Evolutionary conservation across 768 basidiomycete species (phyloP), one percentile per base, ranked within the genome.

Genomic region (Porphyrellus cyaneotinctus): DNA sequence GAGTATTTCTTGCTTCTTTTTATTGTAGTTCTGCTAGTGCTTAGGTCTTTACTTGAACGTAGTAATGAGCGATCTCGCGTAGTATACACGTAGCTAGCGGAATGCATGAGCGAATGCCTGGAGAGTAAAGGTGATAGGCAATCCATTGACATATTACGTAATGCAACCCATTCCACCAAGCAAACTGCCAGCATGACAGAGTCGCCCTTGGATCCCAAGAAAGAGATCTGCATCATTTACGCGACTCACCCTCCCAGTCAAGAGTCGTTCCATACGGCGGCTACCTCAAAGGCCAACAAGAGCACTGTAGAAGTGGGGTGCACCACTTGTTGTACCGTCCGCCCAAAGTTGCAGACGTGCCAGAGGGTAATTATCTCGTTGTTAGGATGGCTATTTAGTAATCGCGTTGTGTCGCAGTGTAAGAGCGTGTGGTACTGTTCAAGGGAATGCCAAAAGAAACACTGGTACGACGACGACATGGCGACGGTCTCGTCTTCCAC

Each of bases 401-500:
- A 18, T n/a, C n/a, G 9, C 13, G 6, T 14, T 22, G n/a, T 43
- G 32, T 33, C 3, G 5, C 22, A 61, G 59, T 61, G 60, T 39
- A 61, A 61, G 17, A 52, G 60, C 10, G 55, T 58, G 28, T 58
- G 60, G 60, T 61, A 57, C 47, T 61, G 60, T 41, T 61, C 60
- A 17, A 58, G 54, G 38, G 60, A 58, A 30, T 61, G 60, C 18
- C 60, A 61, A 49, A 61, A 17, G 35, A 58, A 53, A 33, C 49
- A 61, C 44, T 61, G 60, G 60, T 61, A 44, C 11, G 56, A 4
- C n/a, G n/a, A n/a, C 11, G 6, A 1, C n/a, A n/a, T n/a, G n/a
- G n/a, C n/a, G n/a, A 20, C 12, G 6, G 2, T 4, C n/a, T 31
- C 18, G 0, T 20, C 22, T 23, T 18, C 4, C 18, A 7, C 2